Evolutionary conservation across 2,329 filamentous ascomycete genomes (phyloP).

Genomic region (Neopestalotiopsis rosae): DNA sequence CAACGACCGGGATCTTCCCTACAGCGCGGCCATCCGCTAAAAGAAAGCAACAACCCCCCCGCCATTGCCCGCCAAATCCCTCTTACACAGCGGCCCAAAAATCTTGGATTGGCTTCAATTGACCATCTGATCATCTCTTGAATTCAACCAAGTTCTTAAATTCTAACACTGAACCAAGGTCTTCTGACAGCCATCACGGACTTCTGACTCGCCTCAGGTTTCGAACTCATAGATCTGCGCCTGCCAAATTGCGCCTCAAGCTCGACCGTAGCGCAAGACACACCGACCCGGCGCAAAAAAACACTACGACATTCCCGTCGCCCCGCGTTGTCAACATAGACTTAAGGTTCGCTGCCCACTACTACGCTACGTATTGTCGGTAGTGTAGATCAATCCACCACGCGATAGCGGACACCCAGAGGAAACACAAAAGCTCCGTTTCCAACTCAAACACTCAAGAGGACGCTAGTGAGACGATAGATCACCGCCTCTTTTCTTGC

Average conservation of each 20-base stretch:
- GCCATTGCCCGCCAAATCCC: conserved; percentile 4
- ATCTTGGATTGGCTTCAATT: conserved; percentile 14
- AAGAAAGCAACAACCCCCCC: conserved; percentile 8
- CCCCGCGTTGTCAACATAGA: conserved; percentile 12
- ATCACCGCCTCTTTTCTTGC: conserved; percentile 13
- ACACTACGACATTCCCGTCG: not conserved
- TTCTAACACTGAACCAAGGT: not conserved
- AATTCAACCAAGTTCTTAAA: not conserved
- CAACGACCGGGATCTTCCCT: conserved; percentile 21
- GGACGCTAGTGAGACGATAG: conserved; percentile 21
- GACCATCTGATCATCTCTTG: conserved; percentile 4
- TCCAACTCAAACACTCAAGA: conserved; percentile 23
- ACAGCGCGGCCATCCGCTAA: conserved; percentile 7
- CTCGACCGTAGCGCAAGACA: not conserved
- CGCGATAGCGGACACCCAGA: conserved; percentile 16
- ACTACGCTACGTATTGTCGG: not conserved
- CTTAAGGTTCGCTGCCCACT: conserved; percentile 11
- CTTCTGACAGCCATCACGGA: not conserved
- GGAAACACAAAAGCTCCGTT: conserved; percentile 16
- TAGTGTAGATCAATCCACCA: conserved; percentile 16
- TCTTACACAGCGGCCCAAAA: conserved; percentile 11
- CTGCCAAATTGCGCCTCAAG: not conserved
- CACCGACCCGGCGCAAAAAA: conserved; percentile 5
- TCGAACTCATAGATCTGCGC: not conserved
- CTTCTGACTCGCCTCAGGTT: not conserved